phyloP scores from a whole-genome alignment of 2,329 filamentous ascomycete species.

The Scedosporium aurantiacum region DNA sequence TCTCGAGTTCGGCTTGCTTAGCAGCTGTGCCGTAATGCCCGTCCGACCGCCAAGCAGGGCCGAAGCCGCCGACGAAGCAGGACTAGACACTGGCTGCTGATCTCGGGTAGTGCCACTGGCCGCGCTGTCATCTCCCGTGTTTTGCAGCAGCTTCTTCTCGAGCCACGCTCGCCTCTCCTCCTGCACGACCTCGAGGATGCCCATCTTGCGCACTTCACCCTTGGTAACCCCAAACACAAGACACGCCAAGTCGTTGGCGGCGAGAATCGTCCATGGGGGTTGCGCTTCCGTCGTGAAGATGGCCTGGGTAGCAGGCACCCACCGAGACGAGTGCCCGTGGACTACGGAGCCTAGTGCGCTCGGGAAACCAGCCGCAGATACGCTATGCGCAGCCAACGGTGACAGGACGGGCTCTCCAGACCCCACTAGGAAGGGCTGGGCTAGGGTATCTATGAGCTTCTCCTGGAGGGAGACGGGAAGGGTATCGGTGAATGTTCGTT shows the following conservation, averaged over 20 bases:
- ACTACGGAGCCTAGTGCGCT: constrained; percentile 40
- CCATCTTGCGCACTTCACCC: constrained; percentile 61
- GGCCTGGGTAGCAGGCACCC: constrained; percentile 83
- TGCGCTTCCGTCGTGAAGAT: constrained; percentile 94
- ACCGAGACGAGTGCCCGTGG: constrained; percentile 85
- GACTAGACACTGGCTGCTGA: constrained; percentile 18
- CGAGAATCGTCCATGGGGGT: constrained; percentile 88
- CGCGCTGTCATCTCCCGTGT: constrained; percentile 24
- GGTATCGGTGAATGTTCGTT: constrained; percentile 81
- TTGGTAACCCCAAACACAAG: constrained; percentile 59
- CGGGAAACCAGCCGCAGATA: constrained; percentile 31
- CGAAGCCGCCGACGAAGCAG: constrained; percentile 31
- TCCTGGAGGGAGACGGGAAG: constrained; percentile 64
- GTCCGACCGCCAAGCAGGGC: constrained; percentile 55
- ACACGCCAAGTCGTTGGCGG: constrained; percentile 92
- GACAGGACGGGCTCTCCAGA: constrained; percentile 28
- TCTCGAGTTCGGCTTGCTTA: constrained; percentile 67
- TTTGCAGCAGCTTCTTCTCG: constrained; percentile 67
- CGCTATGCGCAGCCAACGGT: constrained; percentile 28
- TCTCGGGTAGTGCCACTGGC: background rate
- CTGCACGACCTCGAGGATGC: constrained; percentile 89
- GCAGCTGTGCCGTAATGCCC: constrained; percentile 76
- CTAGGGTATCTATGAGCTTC: constrained; percentile 74
- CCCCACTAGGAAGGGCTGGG: constrained; percentile 61
- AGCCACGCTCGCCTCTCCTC: constrained; percentile 83